These are phyloP conservation scores for Salvia hispanica DNA, from an alignment of 257 asterid genomes.

Conservation along the genomic window DNA sequence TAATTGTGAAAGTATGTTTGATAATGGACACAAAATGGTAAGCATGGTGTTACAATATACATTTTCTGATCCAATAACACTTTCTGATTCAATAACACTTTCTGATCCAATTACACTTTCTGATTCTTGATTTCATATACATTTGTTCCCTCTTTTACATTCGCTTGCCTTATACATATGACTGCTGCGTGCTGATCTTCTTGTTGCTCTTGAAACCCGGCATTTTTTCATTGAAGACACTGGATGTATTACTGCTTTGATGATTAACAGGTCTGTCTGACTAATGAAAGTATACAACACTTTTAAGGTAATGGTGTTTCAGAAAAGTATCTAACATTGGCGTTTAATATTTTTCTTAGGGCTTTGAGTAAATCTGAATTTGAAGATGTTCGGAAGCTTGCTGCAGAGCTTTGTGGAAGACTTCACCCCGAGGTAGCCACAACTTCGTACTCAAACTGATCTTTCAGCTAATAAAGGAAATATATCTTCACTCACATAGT, in stretches of 20 bases:
- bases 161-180: background rate
- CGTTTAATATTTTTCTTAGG: slow-evolving; percentile 43
- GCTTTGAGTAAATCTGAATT: slow-evolving; percentile 69
- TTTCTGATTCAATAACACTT: too few relatives aligned
- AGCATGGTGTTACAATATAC: too few relatives aligned
- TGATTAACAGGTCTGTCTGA: slow-evolving; percentile 61
- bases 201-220: slow-evolving; percentile 46
- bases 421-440: slow-evolving; percentile 72
- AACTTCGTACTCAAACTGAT: slow-evolving; percentile 21
- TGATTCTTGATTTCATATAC: too few relatives aligned
- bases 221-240: slow-evolving; percentile 41
- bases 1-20: background rate
- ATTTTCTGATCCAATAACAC: too few relatives aligned
- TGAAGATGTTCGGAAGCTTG: slow-evolving; percentile 92
- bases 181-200: slow-evolving; percentile 19
- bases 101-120: too few relatives aligned
- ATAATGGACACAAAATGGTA: background rate
- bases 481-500: too few relatives aligned
- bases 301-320: slow-evolving; percentile 22
- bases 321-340: slow-evolving; percentile 20
- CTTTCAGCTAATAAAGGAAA: too few relatives aligned
- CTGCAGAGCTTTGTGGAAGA: slow-evolving; percentile 93
- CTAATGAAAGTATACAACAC: slow-evolving; percentile 9
- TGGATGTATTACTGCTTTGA: slow-evolving; percentile 65
- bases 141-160: background rate